Evolutionary conservation across 768 basidiomycete genomes (phyloP).

Genomic region (Dentipellis fragilis): DNA sequence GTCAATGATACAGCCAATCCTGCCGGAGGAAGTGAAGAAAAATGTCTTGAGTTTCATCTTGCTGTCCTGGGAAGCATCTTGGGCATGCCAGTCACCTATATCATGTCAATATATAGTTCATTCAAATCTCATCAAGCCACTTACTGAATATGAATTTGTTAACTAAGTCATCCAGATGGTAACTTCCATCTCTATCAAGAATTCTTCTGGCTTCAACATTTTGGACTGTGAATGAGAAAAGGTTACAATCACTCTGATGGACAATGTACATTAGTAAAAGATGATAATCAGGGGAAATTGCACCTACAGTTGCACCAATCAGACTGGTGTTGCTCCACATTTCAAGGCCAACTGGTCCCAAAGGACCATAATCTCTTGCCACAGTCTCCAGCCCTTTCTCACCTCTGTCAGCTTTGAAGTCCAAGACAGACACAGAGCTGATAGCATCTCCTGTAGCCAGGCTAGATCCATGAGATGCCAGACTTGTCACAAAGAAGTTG

Average conservation of each 20-base stretch:
- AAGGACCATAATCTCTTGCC: constrained; percentile 65
- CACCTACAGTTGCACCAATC: constrained; percentile 67
- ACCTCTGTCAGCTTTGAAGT: constrained; percentile 32
- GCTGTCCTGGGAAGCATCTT: constrained; percentile 31
- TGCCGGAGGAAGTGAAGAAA: constrained; percentile 71
- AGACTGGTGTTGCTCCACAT: constrained; percentile 42
- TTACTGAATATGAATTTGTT: constrained; percentile 65
- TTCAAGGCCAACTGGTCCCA: constrained; percentile 66
- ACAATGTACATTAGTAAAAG: not conserved
- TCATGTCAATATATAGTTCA: not conserved
- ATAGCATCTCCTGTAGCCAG: constrained; percentile 75
- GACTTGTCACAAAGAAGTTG: constrained; percentile 66
- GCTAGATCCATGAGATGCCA: constrained; percentile 43
- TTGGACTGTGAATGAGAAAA: constrained; percentile 52
- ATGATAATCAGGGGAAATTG: constrained; percentile 4
- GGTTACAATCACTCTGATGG: constrained; percentile 51
- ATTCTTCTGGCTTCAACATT: constrained; percentile 29
- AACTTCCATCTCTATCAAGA: constrained; percentile 60
- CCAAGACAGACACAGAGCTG: constrained; percentile 65
- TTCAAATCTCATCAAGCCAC: constrained; percentile 6
- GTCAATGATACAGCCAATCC: constrained; percentile 65
- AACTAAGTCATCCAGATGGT: constrained; percentile 67
- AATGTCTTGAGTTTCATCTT: constrained; percentile 48
- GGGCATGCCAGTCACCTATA: constrained; percentile 45
- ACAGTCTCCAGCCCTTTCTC: constrained; percentile 26